Evolutionary conservation across 1,139 yeast genomes (phyloP).

Genomic region (Geotrichum reessii): DNA sequence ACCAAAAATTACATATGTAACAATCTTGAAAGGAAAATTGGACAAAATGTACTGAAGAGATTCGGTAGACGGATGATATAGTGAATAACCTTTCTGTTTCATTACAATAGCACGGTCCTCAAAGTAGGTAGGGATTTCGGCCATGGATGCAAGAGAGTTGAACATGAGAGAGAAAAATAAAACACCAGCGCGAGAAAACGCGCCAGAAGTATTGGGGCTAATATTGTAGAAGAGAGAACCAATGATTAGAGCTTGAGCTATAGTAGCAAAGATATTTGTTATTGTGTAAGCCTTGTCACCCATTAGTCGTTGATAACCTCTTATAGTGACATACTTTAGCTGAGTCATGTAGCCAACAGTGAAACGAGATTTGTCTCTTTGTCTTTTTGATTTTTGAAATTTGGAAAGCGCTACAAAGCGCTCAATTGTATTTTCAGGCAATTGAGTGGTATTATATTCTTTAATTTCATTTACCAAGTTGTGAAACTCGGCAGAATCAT

Average conservation of each 20-base stretch:
- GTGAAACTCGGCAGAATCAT: constrained; percentile 46
- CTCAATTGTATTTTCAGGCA: constrained; percentile 41
- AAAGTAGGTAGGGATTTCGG: constrained; percentile 53
- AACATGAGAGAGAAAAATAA: constrained; percentile 53
- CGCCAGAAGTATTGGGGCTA: constrained; percentile 45
- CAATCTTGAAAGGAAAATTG: constrained; percentile 51
- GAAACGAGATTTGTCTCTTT: constrained; percentile 43
- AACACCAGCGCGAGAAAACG: constrained; percentile 53
- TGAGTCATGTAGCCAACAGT: constrained; percentile 46
- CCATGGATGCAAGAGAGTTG: constrained; percentile 52
- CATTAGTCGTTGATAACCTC: constrained; percentile 52
- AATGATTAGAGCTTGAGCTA: constrained; percentile 49
- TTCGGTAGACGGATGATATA: constrained; percentile 65
- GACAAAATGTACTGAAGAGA: constrained; percentile 54
- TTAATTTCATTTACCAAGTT: constrained; percentile 41
- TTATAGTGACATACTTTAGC: constrained; percentile 40
- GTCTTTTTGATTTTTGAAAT: constrained; percentile 44
- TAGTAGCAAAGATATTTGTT: constrained; percentile 46
- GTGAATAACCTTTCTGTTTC: constrained; percentile 57
- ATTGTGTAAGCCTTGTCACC: constrained; percentile 52
- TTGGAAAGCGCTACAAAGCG: constrained; percentile 39
- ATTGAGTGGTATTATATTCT: constrained; percentile 38
- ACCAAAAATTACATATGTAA: constrained; percentile 43
- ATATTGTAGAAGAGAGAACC: constrained; percentile 54
- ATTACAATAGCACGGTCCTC: constrained; percentile 55